Evolutionary conservation across 2,329 filamentous ascomycete species (phyloP).

Genomic region (Ophiostoma perfectum): DNA sequence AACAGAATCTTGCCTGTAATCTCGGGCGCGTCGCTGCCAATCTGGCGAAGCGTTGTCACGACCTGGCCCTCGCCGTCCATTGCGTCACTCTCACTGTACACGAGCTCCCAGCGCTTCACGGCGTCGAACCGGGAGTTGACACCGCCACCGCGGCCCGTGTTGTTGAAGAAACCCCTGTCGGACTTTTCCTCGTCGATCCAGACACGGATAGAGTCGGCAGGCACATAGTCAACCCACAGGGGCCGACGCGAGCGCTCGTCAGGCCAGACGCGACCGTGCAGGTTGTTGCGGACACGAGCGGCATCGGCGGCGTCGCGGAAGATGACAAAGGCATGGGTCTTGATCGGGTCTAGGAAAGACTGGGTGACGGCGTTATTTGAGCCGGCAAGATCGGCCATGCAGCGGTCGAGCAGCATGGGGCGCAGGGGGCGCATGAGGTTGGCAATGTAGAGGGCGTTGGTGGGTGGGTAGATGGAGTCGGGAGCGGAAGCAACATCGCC

Average conservation of each 20-base stretch:
- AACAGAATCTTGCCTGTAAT: conserved; percentile 16
- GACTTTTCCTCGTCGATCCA: conserved; percentile 70
- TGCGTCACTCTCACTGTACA: conserved; percentile 53
- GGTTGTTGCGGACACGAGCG: conserved; percentile 64
- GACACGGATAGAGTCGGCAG: conserved; percentile 61
- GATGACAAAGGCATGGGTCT: conserved; percentile 78
- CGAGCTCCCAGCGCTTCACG: conserved; percentile 62
- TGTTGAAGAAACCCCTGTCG: conserved; percentile 27
- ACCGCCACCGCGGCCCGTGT: conserved; percentile 30
- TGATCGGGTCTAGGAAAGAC: conserved; percentile 78
- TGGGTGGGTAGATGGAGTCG: conserved; percentile 65
- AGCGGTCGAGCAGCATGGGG: conserved; percentile 57
- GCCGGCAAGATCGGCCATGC: conserved; percentile 63
- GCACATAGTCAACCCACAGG: conserved; percentile 86
- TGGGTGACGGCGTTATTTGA: conserved; percentile 48
- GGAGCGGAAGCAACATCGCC: conserved; percentile 34
- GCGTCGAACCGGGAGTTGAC: conserved; percentile 22
- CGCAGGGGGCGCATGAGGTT: conserved; percentile 86
- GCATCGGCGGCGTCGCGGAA: conserved; percentile 68
- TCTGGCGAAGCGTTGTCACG: conserved; percentile 54
- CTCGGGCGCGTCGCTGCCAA: conserved; percentile 24
- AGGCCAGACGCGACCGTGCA: conserved; percentile 81
- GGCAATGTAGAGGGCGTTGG: conserved; percentile 77
- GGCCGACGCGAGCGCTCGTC: conserved; percentile 77
- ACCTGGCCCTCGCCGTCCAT: conserved; percentile 45